phyloP scores from a whole-genome alignment of 805 yeast genomes.

The Cyberlindnera maritima region DNA sequence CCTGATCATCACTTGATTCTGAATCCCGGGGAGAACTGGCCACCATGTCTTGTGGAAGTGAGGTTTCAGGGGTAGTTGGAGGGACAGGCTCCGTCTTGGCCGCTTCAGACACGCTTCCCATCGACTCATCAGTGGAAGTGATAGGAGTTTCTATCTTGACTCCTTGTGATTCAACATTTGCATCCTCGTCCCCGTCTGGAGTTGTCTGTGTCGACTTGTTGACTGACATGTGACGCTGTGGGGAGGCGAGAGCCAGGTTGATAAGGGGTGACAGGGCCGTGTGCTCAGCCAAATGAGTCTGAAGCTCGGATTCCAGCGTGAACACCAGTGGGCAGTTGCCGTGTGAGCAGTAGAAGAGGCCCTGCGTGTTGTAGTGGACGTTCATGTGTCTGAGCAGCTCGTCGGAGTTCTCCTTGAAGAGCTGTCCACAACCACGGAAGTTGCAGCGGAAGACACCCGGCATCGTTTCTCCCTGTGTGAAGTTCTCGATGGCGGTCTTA shows the following conservation, averaged over 20 bases:
- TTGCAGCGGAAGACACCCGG: constrained; percentile 6
- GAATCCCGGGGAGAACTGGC: no score
- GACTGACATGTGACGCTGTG: no score
- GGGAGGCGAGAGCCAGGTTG: no score
- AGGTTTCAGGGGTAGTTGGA: no score
- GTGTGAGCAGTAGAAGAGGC: constrained; percentile 3
- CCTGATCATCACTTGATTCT: neutral
- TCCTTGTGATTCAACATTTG: no score
- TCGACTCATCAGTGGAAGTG: no score
- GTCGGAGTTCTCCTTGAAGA: constrained; percentile 3
- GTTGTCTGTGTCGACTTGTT: no score
- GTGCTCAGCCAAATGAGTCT: constrained; percentile 2
- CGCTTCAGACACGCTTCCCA: no score
- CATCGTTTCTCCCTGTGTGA: neutral
- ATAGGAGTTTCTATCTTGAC: no score
- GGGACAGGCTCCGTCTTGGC: no score
- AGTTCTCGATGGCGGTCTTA: neutral
- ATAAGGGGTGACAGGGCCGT: neutral
- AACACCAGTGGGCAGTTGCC: constrained; percentile 4
- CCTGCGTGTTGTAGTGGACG: constrained; percentile 8
- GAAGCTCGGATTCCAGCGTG: neutral
- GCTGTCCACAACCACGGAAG: constrained; percentile 6
- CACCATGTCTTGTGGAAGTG: no score
- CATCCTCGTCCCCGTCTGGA: no score
- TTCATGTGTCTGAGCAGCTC: constrained; percentile 11